Evolutionary conservation across 2,329 filamentous ascomycete genomes (phyloP), one percentile per base, ranked within the genome.

Genomic region (Stemphylium vesicarium): DNA sequence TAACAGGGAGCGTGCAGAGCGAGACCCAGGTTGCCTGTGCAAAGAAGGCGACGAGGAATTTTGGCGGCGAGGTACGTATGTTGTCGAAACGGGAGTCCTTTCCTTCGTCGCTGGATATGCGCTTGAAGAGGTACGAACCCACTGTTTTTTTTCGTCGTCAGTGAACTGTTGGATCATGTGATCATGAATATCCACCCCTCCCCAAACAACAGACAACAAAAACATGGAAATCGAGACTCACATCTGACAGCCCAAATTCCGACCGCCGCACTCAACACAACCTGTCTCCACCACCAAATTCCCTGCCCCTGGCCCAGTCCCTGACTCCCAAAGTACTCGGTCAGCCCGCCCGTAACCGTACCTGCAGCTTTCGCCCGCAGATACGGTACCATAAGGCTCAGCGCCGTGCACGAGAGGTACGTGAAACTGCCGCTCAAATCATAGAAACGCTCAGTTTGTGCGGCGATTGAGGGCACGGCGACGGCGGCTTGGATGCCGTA

Each of bases 11-110:
- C 4, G 88, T 78, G 70, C 85, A 87, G n/a, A 89, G 77, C 2
- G 84, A 84, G 2, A 90, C 85, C 88, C 87, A 90, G 0, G 82
- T 81, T 6, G 87, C 87, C 72, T 90, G 88, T 3, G 82, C 83
- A 62, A 83, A 76, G 73, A 84, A 85, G 4, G 82, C 82, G 39
- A 72, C 80, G 39, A 79, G 66, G 77, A 86, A 85, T 62, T 82
- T 84, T 1, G 80, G 71, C 0, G 82, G 79, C 0, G 78, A 81
- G 24, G 68, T 75, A 54, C 83, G 82, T 69, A 85, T 84, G 12
- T 71, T 68, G 64, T 85, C 81, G 72, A 86, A 85, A 57, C 83
- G 80, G 22, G 79, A 82, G 76, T 90, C 88, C 43, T 81, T 75
- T 44, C 87, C 87, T 36, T 86, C 78, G 36, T 80, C 72, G 12